Evolutionary conservation across 257 asterid species (phyloP), one percentile per base, ranked within the genome.

Genomic region (Euphrasia confusa): DNA sequence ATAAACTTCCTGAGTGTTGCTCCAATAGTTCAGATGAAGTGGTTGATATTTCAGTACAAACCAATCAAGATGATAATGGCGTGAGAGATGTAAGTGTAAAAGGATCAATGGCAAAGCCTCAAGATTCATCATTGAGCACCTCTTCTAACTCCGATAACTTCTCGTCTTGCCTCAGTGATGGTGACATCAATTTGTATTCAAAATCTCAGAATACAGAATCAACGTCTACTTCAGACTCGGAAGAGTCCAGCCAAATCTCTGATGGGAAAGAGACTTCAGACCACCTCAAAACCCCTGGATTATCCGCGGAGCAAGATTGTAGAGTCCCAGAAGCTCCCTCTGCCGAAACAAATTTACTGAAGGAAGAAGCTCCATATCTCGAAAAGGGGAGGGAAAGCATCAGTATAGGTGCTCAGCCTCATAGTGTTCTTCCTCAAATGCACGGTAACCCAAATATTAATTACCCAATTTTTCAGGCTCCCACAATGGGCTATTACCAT

Each of bases 131-230:
- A 33, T 60, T 74, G 47, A 72, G 78, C 82, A 71, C 76, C 75
- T 82, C 84, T 6, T 81, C 91, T 24, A 81, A 78, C 77, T 90
- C 94, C 18, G 95, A 85, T 61, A 85, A 88, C 76, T 79, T 89
- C 78, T 87, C 96, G 10, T 91, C 88, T 59, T 87, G 90, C 70
- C 90, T 75, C 68, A 90, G 90, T 58, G 92, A 90, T 77, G 97
- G 95, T 53, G 96, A 91, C 77, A 86, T 90, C 81, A 86, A 71
- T 69, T 50, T 69, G 6, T 86, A 77, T 63, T 89, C 88, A 9
- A 84, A 81, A 54, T 75, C 78, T n/a, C 92, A 72, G 67, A 84
- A 82, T 64, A 77, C 80, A 28, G 99, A 82, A 72, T 84, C 90
- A 35, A 75, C 86, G 52, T 80, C 93, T 26, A 78, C 83, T 42